phyloP scores from a whole-genome alignment of 768 basidiomycete genomes.

The Leccinum subgranulosum region DNA sequence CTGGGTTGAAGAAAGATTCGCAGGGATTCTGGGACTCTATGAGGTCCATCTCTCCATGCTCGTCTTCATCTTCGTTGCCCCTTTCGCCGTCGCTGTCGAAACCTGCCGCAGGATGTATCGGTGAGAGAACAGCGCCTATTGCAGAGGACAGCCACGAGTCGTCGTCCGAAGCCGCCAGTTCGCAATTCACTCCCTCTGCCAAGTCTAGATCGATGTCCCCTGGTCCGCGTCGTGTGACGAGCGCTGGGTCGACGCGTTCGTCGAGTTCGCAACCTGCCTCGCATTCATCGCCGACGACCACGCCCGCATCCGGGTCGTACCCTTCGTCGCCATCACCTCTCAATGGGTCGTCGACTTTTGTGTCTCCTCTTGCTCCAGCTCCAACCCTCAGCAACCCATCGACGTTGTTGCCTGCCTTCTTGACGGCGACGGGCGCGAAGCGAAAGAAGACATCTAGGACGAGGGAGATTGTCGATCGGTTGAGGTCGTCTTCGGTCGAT shows the following conservation, averaged over 20 bases:
- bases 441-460: conserved; percentile 28
- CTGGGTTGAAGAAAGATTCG: conserved; percentile 20
- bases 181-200: background rate
- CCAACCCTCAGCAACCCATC: conserved; percentile 1
- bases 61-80: conserved; percentile 15
- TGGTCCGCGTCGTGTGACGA: background rate
- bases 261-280: conserved; percentile 6
- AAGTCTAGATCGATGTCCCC: conserved; percentile 20
- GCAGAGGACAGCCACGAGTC: background rate
- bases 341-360: background rate
- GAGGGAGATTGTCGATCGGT: conserved; percentile 29
- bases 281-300: conserved; percentile 8
- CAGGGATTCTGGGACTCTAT: conserved; percentile 30
- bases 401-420: conserved; percentile 23
- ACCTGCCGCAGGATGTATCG: background rate
- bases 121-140: background rate
- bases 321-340: conserved; percentile 8
- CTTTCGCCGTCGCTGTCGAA: conserved; percentile 14
- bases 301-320: conserved; percentile 8
- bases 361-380: background rate
- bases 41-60: conserved; percentile 15
- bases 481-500: conserved; percentile 26
- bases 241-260: conserved; percentile 9
- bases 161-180: background rate
- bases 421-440: conserved; percentile 18